Evolutionary conservation across 441 rosid genomes (phyloP).

Genomic region (Pelargonium myrrhifolium): DNA sequence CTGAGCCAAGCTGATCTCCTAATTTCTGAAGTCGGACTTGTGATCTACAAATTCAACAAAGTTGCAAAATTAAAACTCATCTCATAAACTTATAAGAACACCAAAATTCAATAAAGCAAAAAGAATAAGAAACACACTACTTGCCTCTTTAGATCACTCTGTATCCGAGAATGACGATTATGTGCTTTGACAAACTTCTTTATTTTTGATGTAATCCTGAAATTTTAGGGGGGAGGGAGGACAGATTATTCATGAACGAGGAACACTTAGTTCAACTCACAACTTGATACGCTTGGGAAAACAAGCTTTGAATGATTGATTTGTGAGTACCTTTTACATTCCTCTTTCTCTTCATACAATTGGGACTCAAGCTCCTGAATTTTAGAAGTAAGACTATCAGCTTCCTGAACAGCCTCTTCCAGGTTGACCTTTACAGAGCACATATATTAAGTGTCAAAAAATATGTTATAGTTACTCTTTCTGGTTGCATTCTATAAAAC

Average conservation of each 20-base stretch:
- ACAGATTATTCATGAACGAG: conserved; percentile 15
- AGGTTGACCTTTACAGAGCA: conserved; percentile 33
- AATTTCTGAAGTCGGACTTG: conserved; percentile 60
- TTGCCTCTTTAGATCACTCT: conserved; percentile 74
- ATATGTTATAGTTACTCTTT: background rate
- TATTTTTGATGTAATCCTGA: conserved; percentile 62
- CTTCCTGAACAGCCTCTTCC: conserved; percentile 68
- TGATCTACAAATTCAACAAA: conserved; percentile 47
- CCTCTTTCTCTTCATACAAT: conserved; percentile 64
- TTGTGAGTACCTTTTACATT: conserved; percentile 50
- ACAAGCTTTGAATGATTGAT: conserved; percentile 3
- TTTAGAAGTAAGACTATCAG: conserved; percentile 53
- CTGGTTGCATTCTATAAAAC: too few relatives aligned
- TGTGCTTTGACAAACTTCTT: conserved; percentile 72
- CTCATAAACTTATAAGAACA: background rate
- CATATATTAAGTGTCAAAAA: conserved; percentile 18
- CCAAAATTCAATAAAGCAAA: conserved; percentile 6
- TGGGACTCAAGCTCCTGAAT: conserved; percentile 66
- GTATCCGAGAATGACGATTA: conserved; percentile 45
- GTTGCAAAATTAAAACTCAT: conserved; percentile 11
- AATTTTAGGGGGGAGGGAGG: conserved; percentile 23
- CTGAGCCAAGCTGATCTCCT: conserved; percentile 58
- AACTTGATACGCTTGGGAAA: background rate
- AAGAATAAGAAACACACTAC: conserved; percentile 14
- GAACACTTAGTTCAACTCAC: conserved; percentile 1